Evolutionary conservation across 1,139 yeast species (phyloP), one percentile per base, ranked within the genome.

Genomic region (Sugiyamaella grinbergsii): DNA sequence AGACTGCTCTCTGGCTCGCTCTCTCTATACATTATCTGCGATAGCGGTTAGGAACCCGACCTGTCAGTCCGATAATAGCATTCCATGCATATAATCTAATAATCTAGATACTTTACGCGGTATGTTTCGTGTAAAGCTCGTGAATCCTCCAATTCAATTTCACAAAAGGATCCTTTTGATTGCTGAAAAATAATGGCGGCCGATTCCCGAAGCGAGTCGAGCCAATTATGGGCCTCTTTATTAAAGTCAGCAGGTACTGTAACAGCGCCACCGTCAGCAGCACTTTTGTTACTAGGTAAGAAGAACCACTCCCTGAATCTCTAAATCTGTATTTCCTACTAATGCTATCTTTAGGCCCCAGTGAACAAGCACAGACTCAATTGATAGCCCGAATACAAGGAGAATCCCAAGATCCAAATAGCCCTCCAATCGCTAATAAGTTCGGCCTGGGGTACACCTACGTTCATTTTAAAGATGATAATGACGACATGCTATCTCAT

Each of bases 361-460:
- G 51, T 24, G 42, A 52, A 5, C 50, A 43, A 3, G 51, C 55
- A 3, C 63, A 58, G 42, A 45, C 38, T 4, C 41, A 50, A 22
- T 23, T 58, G 19, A 53, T 59, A 39, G 47, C 51, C 18, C 45
- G 57, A 36, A 51, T 36, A 7, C 46, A 28, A 31, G 29, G 10
- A 37, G 34, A 15, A 19, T 34, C 33, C 31, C 49, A 36, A 18
- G 47, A 37, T 18, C 8, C 34, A 24, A 44, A 54, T 10, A 29
- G 46, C 53, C 71, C 60, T 8, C 37, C 42, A 1, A 54, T 61
- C 4, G 65, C 70, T 1, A 65, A 65, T 40, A 60, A 59, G 2
- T 61, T 66, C 51, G 65, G 67, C 2, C 47, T 71, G 20, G 75
- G 74, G 1, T 73, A 71, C 50, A 61, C 71, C 1, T 72, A 54